Evolutionary conservation across 2,329 filamentous ascomycete genomes (phyloP), one percentile per base, ranked within the genome.

Genomic region (Cladosporium sp.): DNA sequence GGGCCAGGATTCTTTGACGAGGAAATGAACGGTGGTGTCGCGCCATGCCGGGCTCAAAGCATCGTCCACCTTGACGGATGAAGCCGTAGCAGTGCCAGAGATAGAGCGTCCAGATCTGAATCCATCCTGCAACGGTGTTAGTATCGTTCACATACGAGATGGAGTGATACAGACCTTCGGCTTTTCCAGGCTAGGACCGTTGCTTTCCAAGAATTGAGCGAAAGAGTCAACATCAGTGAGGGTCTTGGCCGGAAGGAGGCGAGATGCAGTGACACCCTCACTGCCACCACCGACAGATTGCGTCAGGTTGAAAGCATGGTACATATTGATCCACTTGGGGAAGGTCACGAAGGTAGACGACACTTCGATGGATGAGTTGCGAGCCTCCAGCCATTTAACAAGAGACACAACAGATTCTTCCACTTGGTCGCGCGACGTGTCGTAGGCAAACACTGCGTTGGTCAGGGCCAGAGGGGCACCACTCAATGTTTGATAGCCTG

Each of bases 241-340:
- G 4, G 45, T 18, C 7, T 29, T 27, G 9, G 22, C 41, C 12
- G 49, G 41, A 15, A 51, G 22, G 7, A 51, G 32, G 2, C 49
- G 20, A 8, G 49, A 44, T 9, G 34, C 34, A 13, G 18, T 49
- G 13, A 41, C 36, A 1, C 41, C 49, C 4, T 32, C 41, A 13
- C 17, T 29, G 4, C 22, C 41, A 22, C 49, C 49, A 15, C 41
- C 49, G 32, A 15, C 42, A 4, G 49, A 13, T 15, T 34, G 41
- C 2, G 49, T 51, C 9, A 51, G 37, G 34, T 51, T 45, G 41
- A 51, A 51, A 29, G 40, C 15, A 32, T 51, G 49, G 27, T 39
- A 51, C 3, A 51, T 15, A 20, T 51, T 41, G 36, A 51, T 51
- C 49, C 49, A 51, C 24, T 19, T 51, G 9, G 32, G 22, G 9